Base-by-base conservation (phyloP, 495 filamentous ascomycete species). In the Massariosphaeria phaeospora region DNA sequence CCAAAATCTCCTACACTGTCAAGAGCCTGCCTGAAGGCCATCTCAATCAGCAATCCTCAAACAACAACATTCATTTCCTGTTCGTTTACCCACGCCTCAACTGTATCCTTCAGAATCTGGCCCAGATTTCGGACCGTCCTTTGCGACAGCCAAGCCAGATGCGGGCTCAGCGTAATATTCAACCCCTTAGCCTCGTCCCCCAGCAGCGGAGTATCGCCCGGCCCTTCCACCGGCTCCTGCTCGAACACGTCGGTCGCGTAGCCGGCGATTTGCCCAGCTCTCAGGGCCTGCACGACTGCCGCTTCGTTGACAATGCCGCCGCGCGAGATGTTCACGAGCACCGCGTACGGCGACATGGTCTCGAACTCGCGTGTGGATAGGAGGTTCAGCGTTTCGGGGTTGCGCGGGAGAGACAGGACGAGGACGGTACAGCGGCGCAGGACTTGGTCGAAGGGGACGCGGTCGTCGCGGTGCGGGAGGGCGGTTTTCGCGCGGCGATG, bases 231-330 rank as follows among this genome's bases (percentile, higher is more conserved):
- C 13, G 80, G 80, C 65, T 84, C 80, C 23, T 66, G 66, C 17
- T 62, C 62, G 48, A 74, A 80, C 0, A 81, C 79, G 68, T 84
- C 81, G 6, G 72, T 74, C 3, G 72, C 78, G 8, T 76, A 75
- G 2, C 78, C 80, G 0, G 67, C 71, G 17, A 83, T 79, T 50
- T 61, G 59, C 2, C 68, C 65, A 3, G 72, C 64, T 41, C 63
- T 66, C 20, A 83, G 60, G 15, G 79, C 80, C 18, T 67, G 54
- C 1, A 76, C 64, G 0, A 82, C 56, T 0, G 73, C 77, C 3
- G 43, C 35, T 57, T 84, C 80, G 46, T 82, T 71, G 5, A 83
- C 75, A 48, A 82, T 76, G 0, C 79, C 80, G 2, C 80, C 80
- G 2, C 80, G 68, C 5, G 76, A 72, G 34, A 81, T 73, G 60